Percentiles rank a stretch among this genome's conserved stretches.
Evolutionary conservation across 257 asterid species (phyloP).

Genomic region (Solanum etuberosum): DNA sequence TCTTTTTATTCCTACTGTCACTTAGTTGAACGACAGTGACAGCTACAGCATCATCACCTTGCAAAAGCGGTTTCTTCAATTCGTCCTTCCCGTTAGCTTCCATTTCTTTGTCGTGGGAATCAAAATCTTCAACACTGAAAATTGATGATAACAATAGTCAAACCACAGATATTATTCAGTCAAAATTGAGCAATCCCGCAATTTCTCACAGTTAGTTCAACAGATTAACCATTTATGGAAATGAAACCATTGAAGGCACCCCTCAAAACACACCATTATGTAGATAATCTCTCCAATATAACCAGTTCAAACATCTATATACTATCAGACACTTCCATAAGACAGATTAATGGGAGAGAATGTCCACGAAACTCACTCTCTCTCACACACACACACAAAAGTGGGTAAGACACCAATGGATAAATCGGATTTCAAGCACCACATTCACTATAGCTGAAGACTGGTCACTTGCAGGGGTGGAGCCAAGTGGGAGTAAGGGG

Average conservation of each 20-base stretch:
- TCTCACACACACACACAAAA: neutral
- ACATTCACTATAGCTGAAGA: neutral
- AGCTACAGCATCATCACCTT: conserved; percentile 35
- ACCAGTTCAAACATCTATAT: neutral
- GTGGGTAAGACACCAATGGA: neutral
- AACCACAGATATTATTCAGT: neutral
- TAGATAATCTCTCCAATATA: neutral
- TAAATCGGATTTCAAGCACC: neutral
- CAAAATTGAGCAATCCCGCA: neutral
- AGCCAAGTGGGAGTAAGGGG: neutral
- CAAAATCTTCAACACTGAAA: conserved; percentile 3
- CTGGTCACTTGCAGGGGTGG: neutral
- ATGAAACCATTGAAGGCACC: neutral
- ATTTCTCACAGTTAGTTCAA: neutral
- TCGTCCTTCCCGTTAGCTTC: conserved; percentile 53
- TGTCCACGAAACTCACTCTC: neutral
- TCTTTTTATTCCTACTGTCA: conserved; percentile 27
- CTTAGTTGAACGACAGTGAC: conserved; percentile 20
- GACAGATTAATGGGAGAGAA: neutral
- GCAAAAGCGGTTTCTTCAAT: conserved; percentile 61
- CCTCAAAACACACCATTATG: neutral
- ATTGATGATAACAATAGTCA: neutral
- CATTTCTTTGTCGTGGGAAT: conserved; percentile 22
- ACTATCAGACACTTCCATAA: neutral
- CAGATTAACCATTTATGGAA: neutral